A percentile compares a stretch with the other conserved stretches of the same genome.
Evolutionary conservation across 2,329 filamentous ascomycete genomes (phyloP).

Genomic region (Scedosporium aurantiacum): DNA sequence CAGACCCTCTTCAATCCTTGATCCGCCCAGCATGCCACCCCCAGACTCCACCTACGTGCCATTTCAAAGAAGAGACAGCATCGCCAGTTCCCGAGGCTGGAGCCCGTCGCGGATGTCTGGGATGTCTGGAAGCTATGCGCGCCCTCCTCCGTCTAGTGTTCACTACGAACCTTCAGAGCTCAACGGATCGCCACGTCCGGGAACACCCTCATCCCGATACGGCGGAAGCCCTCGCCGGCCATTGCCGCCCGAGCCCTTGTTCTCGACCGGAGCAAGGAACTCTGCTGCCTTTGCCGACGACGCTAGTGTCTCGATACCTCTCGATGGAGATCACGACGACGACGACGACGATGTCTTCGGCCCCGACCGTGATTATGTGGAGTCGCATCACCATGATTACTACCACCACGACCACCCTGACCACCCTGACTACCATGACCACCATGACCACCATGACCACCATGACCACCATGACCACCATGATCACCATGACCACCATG

Average conservation of each 20-base stretch:
- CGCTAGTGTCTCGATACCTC: slow-evolving; percentile 61
- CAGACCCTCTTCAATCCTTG: slow-evolving; percentile 38
- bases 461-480: too few species aligned
- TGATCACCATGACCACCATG: background rate
- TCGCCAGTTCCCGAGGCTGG: slow-evolving; percentile 38
- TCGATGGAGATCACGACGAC: slow-evolving; percentile 37
- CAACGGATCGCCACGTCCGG: slow-evolving; percentile 81
- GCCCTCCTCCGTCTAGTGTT: slow-evolving; percentile 59
- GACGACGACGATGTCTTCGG: slow-evolving; percentile 66
- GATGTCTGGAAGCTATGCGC: slow-evolving; percentile 47
- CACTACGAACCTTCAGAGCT: slow-evolving; percentile 80
- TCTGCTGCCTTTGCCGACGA: slow-evolving; percentile 51
- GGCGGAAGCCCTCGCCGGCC: slow-evolving; percentile 79
- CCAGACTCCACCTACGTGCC: slow-evolving; percentile 53
- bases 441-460: too few species aligned
- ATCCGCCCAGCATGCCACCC: slow-evolving; percentile 49
- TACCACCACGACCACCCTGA: too few species aligned
- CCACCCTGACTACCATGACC: slow-evolving; percentile 15
- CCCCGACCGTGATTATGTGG: slow-evolving; percentile 42
- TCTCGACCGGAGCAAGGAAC: slow-evolving; percentile 44
- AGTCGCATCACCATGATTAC: slow-evolving; percentile 32
- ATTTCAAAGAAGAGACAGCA: slow-evolving; percentile 35
- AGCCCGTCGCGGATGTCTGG: slow-evolving; percentile 35
- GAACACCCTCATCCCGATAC: slow-evolving; percentile 81
- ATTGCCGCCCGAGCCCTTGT: slow-evolving; percentile 79